Evolutionary conservation across 2,329 filamentous ascomycete species (phyloP), one percentile per base, ranked within the genome.

Genomic region (Fusarium annulatum): DNA sequence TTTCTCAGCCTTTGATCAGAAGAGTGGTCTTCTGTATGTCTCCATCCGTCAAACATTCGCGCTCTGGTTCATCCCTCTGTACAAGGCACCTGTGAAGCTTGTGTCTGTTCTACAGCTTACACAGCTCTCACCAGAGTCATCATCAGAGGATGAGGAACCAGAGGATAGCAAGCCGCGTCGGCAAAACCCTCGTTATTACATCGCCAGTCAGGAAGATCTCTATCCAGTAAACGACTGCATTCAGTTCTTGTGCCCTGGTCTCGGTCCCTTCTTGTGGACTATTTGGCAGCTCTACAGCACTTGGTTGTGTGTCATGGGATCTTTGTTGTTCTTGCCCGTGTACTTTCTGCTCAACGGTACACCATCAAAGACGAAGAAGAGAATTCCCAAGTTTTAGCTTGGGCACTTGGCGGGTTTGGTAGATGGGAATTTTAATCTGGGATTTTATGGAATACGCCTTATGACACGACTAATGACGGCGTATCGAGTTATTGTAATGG

Each of bases 181-280:
- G 5, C 77, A 76, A 39, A 77, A 64, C n/a, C 64, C 71, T 26
- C 79, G 73, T 38, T 96, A 95, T 83, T 93, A 91, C 79, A 95
- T 97, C 71, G 81, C 86, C 11, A 88, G 86, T 23, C 95, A 97
- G 80, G 91, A 97, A 73, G 94, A 97, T 79, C 83, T 95, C 12
- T 97, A 97, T 78, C 93, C 96, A 77, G 86, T 90, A 2, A 91
- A 90, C 55, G 92, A 97, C 74, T 92, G 91, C 71, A 84, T 96
- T 69, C 91, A 92, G 76, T 96, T 97, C 78, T 76, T 95, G 23
- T 77, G 88, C 21, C 90, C 92, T 16, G 87, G 88, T 1, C 82
- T 91, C 0, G 90, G 89, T 0, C 82, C 85, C 12, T 77, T 88
- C 30, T 81, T 94, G 3, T 85, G 88, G 81, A 71, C 86, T 7